Evolutionary conservation across 257 asterid species (phyloP).

Genomic region (Nicotiana otophora): DNA sequence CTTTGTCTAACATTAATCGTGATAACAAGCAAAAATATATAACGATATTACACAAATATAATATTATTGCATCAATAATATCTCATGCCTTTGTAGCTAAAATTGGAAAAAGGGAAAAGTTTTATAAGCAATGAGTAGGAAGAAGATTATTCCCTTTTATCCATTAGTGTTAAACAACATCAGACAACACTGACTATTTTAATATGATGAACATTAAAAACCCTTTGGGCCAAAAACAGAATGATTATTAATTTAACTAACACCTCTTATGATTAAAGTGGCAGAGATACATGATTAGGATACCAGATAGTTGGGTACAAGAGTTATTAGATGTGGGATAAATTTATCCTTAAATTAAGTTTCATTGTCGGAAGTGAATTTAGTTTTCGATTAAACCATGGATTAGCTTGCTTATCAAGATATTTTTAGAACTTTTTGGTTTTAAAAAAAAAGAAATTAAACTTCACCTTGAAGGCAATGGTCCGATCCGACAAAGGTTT

Average conservation of each 20-base stretch:
- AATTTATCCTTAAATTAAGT: neutral
- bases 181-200: neutral
- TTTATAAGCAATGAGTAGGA: neutral
- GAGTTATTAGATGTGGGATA: neutral
- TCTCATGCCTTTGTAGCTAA: neutral
- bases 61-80: no score
- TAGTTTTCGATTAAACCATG: neutral
- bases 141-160: neutral
- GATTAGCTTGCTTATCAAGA: neutral
- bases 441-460: no score
- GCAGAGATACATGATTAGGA: slow-evolving; percentile 13
- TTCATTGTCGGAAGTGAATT: neutral
- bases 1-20: no score
- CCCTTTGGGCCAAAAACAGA: neutral
- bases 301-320: slow-evolving; percentile 9
- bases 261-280: slow-evolving; percentile 2
- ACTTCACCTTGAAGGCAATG: no score
- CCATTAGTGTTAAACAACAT: neutral
- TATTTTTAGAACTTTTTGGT: no score
- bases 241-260: neutral
- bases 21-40: no score
- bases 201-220: neutral
- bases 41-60: no score
- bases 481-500: no score
- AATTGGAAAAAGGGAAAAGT: neutral